Evolutionary conservation across 1,284 basidiomycete species (phyloP), one percentile per base, ranked within the genome.

Genomic region (Coniophora puteana): DNA sequence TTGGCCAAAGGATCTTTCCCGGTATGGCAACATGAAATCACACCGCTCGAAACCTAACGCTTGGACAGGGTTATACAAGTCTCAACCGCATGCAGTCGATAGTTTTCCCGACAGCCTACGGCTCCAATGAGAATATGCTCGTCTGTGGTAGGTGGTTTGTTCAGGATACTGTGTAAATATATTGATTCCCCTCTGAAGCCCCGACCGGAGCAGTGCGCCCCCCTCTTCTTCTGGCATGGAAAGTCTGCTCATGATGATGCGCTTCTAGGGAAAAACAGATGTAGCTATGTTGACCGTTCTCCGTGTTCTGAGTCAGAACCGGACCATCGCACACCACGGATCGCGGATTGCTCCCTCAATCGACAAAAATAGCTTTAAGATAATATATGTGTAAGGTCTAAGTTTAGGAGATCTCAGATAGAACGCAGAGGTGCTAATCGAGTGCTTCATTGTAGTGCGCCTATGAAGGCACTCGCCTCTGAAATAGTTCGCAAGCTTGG

Each of bases 391-490:
- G 87, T 88, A 57, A 53, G 78, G 61, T 1, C 22, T 12, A 14
- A 28, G n/a, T n/a, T n/a, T n/a, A n/a, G n/a, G n/a, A n/a, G n/a
- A n/a, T n/a, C n/a, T n/a, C n/a, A n/a, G n/a, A n/a, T n/a, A n/a
- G n/a, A n/a, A n/a, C n/a, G n/a, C n/a, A n/a, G n/a, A n/a, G n/a
- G n/a, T n/a, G n/a, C 25, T 37, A n/a, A 46, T 45, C 32, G 35
- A 36, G 34, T 25, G n/a, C n/a, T n/a, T n/a, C 17, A 34, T 20
- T 41, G 5, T 41, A 90, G 87, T 25, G 96, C 96, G 8, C 96
- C 96, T 0, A 99, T 99, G 93, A 99, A 99, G 62, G 96, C 96
- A 3, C 69, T 99, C 24, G 96, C 95, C 1, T 82, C 93, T 3
- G 96, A 99, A 59, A 93, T 99, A 50, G 90, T 93, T 6, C 81